These are phyloP conservation scores for Arabidopsis arenosa DNA, from an alignment of 345 rosid species.

Conservation along the genomic window DNA sequence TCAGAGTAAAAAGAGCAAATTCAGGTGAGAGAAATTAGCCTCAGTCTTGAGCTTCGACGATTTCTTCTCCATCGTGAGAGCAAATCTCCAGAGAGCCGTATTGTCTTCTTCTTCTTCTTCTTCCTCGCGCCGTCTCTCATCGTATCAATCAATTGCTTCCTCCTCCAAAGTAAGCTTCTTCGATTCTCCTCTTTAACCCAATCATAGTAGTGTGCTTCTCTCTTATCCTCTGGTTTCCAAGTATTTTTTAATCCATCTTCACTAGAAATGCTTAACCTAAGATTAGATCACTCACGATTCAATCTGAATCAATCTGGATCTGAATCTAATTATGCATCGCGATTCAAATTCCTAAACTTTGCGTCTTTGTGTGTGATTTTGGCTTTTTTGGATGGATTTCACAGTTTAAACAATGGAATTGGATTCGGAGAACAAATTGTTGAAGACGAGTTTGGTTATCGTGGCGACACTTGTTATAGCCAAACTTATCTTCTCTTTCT, in stretches of 20 bases:
- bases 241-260: background rate
- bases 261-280: background rate
- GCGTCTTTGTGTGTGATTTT: background rate
- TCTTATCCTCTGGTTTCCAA: no score
- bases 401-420: conserved; percentile 37
- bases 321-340: background rate
- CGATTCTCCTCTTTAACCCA: background rate
- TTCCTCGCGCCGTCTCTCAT: conserved; percentile 3
- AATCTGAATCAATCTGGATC: conserved; percentile 24
- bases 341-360: background rate
- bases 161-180: conserved; percentile 24
- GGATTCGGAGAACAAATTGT: conserved; percentile 64
- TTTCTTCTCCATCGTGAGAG: conserved; percentile 23
- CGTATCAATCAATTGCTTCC: background rate
- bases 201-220: background rate
- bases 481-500: conserved; percentile 66
- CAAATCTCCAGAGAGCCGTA: conserved; percentile 9
- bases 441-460: conserved; percentile 63
- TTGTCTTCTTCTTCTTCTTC: conserved; percentile 21
- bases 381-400: conserved; percentile 13
- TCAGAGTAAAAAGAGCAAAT: background rate
- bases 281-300: conserved; percentile 15
- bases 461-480: conserved; percentile 73
- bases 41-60: conserved; percentile 10
- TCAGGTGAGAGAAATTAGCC: conserved; percentile 14